A percentile compares a stretch with the other conserved stretches of the same genome.
Conservation (phyloP, 1,284 basidiomycete species). For the Ustilago xerochloae region DNA sequence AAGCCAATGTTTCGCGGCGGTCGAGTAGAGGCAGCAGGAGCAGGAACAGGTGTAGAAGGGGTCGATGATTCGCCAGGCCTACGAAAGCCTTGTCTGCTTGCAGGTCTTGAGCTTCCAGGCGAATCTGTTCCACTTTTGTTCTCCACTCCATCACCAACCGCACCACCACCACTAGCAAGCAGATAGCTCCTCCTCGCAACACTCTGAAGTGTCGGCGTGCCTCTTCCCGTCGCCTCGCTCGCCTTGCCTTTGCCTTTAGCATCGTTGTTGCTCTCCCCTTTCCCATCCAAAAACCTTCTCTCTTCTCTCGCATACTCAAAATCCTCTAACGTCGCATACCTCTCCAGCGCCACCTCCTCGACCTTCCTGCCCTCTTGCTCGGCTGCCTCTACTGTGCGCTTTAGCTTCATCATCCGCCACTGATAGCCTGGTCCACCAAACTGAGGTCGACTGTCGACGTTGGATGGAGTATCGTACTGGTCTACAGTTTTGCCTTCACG, state of each 20-base stretch:
- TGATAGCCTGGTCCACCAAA: slow-evolving; percentile 86
- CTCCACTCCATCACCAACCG: not conserved
- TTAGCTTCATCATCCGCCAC: slow-evolving; percentile 98
- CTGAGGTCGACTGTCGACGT: slow-evolving; percentile 54
- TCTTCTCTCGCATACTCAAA: slow-evolving; percentile 91
- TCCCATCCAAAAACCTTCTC: slow-evolving; percentile 82
- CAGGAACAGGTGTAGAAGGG: slow-evolving; percentile 42
- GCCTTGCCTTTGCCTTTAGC: slow-evolving; percentile 70
- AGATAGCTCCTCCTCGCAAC: slow-evolving; percentile 43
- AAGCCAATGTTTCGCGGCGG: slow-evolving; percentile 40
- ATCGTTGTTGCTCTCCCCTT: slow-evolving; percentile 69
- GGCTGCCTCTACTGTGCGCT: slow-evolving; percentile 86
- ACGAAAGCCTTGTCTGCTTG: slow-evolving; percentile 45
- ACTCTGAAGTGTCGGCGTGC: slow-evolving; percentile 63
- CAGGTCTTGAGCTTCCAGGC: slow-evolving; percentile 18
- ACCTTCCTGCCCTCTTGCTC: slow-evolving; percentile 80
- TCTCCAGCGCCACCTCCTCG: slow-evolving; percentile 85
- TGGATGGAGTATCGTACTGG: slow-evolving; percentile 71
- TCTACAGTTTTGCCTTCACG: slow-evolving; percentile 75
- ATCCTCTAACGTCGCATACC: slow-evolving; percentile 73
- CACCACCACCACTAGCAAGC: slow-evolving; percentile 22
- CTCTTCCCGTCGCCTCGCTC: slow-evolving; percentile 34
- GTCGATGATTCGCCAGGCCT: slow-evolving; percentile 50
- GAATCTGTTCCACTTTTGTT: slow-evolving; percentile 12
- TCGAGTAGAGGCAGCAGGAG: slow-evolving; percentile 4